These are phyloP conservation scores for Fomitopsis schrenkii DNA, from an alignment of 1,284 basidiomycete species.

Conservation along the genomic window DNA sequence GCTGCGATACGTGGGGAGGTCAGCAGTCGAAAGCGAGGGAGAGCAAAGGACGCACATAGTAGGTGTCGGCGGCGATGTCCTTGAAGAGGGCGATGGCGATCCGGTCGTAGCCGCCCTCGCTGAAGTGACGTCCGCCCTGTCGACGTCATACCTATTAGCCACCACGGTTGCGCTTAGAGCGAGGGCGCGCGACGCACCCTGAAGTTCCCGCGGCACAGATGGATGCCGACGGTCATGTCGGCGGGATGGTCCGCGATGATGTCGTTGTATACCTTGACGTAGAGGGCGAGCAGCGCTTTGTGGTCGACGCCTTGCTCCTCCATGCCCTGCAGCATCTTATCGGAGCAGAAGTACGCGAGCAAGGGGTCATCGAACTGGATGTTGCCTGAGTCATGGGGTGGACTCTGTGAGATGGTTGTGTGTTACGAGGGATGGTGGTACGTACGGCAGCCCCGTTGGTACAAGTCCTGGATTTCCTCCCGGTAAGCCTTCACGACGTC, in stretches of 20 bases:
- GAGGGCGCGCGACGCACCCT: slow-evolving; percentile 32
- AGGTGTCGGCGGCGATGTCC: slow-evolving; percentile 69
- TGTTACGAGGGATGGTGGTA: slow-evolving; percentile 8
- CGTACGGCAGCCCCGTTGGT: slow-evolving; percentile 68
- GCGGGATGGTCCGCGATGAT: slow-evolving; percentile 52
- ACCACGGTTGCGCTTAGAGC: not conserved
- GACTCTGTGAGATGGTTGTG: not conserved
- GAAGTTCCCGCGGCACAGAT: slow-evolving; percentile 81
- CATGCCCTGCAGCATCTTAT: slow-evolving; percentile 61
- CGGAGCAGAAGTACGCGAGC: slow-evolving; percentile 64
- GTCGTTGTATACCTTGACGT: slow-evolving; percentile 69
- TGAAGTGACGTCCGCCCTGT: slow-evolving; percentile 61
- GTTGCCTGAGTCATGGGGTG: slow-evolving; percentile 35
- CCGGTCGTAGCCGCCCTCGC: slow-evolving; percentile 69
- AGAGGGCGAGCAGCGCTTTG: slow-evolving; percentile 61
- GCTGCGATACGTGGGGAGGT: slow-evolving; percentile 26
- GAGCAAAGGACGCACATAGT: slow-evolving; percentile 44
- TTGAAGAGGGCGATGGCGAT: slow-evolving; percentile 76
- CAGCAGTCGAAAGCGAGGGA: not conserved
- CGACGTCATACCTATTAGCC: not conserved
- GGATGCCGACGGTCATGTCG: slow-evolving; percentile 68
- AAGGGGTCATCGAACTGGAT: slow-evolving; percentile 77
- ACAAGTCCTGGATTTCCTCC: slow-evolving; percentile 69
- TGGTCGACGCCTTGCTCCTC: slow-evolving; percentile 55
- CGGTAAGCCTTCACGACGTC: slow-evolving; percentile 71